These are phyloP conservation scores for Penicillium sp. DNA, from an alignment of 2,329 filamentous ascomycete genomes.

Conservation along the genomic window DNA sequence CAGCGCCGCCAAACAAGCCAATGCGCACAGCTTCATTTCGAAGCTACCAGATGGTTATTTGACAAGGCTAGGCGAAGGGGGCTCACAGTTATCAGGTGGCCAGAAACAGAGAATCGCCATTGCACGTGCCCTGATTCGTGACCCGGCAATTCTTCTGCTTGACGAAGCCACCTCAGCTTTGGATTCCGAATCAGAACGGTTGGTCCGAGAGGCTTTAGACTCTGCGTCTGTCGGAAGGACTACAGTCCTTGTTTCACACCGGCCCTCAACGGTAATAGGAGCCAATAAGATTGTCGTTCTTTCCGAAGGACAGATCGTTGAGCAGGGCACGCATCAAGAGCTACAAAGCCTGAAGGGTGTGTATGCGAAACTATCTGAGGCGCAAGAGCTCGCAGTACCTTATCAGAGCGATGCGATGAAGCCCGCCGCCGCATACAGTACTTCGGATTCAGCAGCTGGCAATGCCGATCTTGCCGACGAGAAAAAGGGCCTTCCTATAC, in stretches of 20 bases:
- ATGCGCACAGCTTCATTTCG: background rate
- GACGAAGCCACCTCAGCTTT: conserved; percentile 8
- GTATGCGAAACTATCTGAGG: no score
- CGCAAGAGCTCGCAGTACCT: no score
- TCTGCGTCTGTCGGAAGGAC: background rate
- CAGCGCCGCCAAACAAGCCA: background rate
- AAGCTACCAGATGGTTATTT: background rate
- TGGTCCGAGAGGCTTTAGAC: background rate
- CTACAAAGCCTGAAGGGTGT: no score
- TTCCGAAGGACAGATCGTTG: background rate
- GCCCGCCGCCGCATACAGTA: no score
- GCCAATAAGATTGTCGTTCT: conserved; percentile 6
- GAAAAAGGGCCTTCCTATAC: no score
- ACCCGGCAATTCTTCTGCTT: conserved; percentile 2
- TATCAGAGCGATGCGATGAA: no score
- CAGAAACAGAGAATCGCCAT: conserved; percentile 6
- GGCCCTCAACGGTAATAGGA: background rate
- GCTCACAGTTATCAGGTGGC: background rate
- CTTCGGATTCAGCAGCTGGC: no score
- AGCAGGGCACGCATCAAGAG: background rate
- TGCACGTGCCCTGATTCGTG: background rate
- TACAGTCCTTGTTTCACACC: conserved; percentile 1
- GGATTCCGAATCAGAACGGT: background rate
- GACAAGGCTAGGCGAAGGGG: background rate
- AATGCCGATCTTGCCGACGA: no score